Evolutionary conservation across 345 rosid genomes (phyloP), one percentile per base, ranked within the genome.

Genomic region (Eucalyptus regnans): DNA sequence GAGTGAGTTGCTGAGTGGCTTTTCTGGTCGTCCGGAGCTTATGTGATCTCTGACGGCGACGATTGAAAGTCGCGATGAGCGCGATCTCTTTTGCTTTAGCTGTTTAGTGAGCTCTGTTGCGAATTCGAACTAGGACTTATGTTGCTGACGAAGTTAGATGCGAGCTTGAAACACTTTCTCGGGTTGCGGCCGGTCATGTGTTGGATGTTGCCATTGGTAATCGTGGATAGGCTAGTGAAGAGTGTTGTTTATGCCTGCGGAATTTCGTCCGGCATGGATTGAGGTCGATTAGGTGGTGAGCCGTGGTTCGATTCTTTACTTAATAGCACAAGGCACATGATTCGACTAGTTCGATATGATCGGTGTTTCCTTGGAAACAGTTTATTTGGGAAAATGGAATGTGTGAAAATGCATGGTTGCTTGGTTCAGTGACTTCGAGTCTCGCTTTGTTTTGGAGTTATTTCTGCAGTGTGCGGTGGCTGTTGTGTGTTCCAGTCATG

Each of bases 1-100:
- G 98, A 93, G 99, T 96, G 89, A 94, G 98, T 92, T 50, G 15
- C 62, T 50, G 54, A 49, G 52, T 23, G 71, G 88, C 44, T 16
- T 9, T 46, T 87, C 7, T 86, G 8, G 49, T 54, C 20, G 60
- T 86, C 44, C n/a, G 48, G 64, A 51, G 84, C 25, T 87, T 23
- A 9, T 50, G 1, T 51, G 31, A 50, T 50, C 86, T 44, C 86
- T 23, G 15, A 62, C 68, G 15, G 33, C 12, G 62, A 71, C 81
- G 5, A 71, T 71, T 33, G 81, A 71, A 71, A 37, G 37, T 9
- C 13, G 7, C 7, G 43, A 31, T 16, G 2, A 66, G 22, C 43
- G 2, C 11, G 44, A 86, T 62, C 33, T 56, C 29, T 8, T 50
- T 31, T 48, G 18, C 18, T 87, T 60, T 87, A 51, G 31, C 16